Evolutionary conservation across 495 filamentous ascomycete genomes (phyloP).

Genomic region (Recurvomyces mirabilis): DNA sequence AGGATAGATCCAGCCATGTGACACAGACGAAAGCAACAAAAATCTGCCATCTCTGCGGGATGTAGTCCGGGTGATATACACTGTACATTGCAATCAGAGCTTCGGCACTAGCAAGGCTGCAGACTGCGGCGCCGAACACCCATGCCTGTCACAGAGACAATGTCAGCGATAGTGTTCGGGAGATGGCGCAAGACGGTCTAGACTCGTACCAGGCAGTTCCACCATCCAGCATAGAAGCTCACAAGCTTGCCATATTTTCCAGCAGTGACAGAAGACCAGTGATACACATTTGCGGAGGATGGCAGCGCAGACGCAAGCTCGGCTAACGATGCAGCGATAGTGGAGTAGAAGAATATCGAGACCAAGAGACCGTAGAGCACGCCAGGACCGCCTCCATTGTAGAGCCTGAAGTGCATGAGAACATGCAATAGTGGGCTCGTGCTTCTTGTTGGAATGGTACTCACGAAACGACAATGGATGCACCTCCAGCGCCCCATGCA

Average conservation of each 20-base stretch:
- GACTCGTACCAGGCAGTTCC: neutral
- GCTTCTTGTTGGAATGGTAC: too few relatives aligned
- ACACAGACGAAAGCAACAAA: conserved; percentile 58
- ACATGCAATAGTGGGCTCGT: too few relatives aligned
- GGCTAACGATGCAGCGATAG: conserved; percentile 43
- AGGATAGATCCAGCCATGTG: conserved; percentile 51
- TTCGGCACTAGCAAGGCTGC: conserved; percentile 3
- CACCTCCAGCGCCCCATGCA: conserved; percentile 17
- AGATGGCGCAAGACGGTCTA: neutral
- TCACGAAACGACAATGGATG: conserved; percentile 7
- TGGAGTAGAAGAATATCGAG: conserved; percentile 41
- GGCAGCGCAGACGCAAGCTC: conserved; percentile 70
- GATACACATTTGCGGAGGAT: conserved; percentile 65
- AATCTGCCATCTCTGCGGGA: conserved; percentile 57
- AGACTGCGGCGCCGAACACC: conserved; percentile 12
- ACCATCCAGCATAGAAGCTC: conserved; percentile 17
- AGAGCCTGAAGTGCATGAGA: conserved; percentile 14
- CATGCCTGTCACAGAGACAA: conserved; percentile 15
- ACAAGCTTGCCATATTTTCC: conserved; percentile 10
- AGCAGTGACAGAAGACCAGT: conserved; percentile 65
- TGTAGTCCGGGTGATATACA: conserved; percentile 52
- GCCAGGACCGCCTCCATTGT: conserved; percentile 47
- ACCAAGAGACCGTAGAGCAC: conserved; percentile 48
- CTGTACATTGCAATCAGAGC: conserved; percentile 56
- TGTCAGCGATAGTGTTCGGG: neutral